A percentile compares a stretch with the other conserved stretches of the same genome.
These are phyloP conservation scores for Monosporascus sp. DNA, from an alignment of 2,329 filamentous ascomycete genomes.

Conservation along the genomic window DNA sequence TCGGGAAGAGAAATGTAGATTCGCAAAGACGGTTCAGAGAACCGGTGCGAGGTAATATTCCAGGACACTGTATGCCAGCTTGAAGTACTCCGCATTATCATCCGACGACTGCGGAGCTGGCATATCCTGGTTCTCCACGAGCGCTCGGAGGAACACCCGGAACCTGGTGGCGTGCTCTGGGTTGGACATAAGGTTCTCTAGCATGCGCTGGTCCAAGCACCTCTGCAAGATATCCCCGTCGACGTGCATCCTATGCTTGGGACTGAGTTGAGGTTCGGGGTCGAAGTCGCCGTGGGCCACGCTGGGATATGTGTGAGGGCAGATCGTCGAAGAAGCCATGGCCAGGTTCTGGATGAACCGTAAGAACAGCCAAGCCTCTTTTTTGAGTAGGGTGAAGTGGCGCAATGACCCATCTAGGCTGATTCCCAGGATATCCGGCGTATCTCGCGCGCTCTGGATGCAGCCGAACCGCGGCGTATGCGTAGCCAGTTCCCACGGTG, in stretches of 20 bases:
- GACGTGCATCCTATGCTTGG: slow-evolving; percentile 52
- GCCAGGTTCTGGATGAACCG: slow-evolving; percentile 68
- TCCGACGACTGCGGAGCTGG: slow-evolving; percentile 21
- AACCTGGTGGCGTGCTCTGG: slow-evolving; percentile 7
- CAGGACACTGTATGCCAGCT: slow-evolving; percentile 48
- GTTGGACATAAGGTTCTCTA: slow-evolving; percentile 43
- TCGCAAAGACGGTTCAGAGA: slow-evolving; percentile 27
- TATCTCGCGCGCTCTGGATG: slow-evolving; percentile 36
- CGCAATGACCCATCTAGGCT: slow-evolving; percentile 65
- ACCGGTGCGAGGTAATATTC: slow-evolving; percentile 47
- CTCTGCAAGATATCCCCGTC: slow-evolving; percentile 60
- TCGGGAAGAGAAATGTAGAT: not conserved
- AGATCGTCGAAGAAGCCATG: slow-evolving; percentile 39
- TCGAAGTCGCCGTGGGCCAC: slow-evolving; percentile 16
- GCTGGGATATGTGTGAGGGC: slow-evolving; percentile 36
- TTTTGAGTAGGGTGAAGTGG: slow-evolving; percentile 61
- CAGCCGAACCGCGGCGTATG: slow-evolving; percentile 34
- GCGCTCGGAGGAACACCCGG: slow-evolving; percentile 39
- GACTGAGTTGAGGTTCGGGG: slow-evolving; percentile 34
- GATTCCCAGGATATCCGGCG: slow-evolving; percentile 55
- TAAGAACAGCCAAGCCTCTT: slow-evolving; percentile 62
- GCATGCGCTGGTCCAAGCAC: slow-evolving; percentile 40
- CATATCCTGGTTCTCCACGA: slow-evolving; percentile 42
- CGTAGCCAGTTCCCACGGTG: slow-evolving; percentile 39
- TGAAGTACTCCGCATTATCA: slow-evolving; percentile 33